phyloP scores from a whole-genome alignment of 116 monocot genomes.

The Posidonia oceanica region DNA sequence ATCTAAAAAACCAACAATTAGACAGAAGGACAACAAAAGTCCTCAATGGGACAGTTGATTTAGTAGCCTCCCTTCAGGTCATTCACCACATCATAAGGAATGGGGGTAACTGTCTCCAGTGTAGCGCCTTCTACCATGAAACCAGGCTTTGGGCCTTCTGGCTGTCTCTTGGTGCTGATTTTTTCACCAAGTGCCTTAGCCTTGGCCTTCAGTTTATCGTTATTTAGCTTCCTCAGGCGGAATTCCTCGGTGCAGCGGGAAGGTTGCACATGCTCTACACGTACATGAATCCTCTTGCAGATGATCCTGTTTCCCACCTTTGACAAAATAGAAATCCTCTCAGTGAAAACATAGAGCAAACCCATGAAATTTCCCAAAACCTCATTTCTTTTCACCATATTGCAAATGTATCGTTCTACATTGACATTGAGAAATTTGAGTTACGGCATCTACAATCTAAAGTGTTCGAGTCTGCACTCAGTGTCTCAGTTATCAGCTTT shows the following conservation, averaged over 20 bases:
- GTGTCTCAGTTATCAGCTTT: too few species aligned
- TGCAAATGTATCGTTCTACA: too few species aligned
- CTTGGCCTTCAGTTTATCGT: constrained; percentile 33
- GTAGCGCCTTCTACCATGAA: constrained; percentile 50
- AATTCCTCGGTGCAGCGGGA: constrained; percentile 47
- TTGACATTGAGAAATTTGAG: too few species aligned
- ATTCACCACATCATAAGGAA: constrained; percentile 53
- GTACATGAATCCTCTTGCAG: constrained; percentile 8
- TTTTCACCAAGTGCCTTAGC: constrained; percentile 40
- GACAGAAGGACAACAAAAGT: too few species aligned
- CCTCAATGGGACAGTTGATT: background rate
- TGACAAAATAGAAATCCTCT: background rate
- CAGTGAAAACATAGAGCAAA: too few species aligned
- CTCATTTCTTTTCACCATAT: too few species aligned
- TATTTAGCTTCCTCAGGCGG: constrained; percentile 29
- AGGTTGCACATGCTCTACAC: constrained; percentile 37
- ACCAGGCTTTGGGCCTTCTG: constrained; percentile 41
- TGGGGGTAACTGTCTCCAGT: constrained; percentile 42
- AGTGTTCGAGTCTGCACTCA: too few species aligned
- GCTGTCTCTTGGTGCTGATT: constrained; percentile 53
- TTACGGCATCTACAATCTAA: too few species aligned
- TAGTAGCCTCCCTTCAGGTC: constrained; percentile 36
- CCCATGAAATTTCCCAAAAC: too few species aligned
- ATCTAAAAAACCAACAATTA: constrained; percentile 8
- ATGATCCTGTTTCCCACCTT: constrained; percentile 13